phyloP scores from a whole-genome alignment of 805 yeast genomes.

The Pichia cephalocereana region DNA sequence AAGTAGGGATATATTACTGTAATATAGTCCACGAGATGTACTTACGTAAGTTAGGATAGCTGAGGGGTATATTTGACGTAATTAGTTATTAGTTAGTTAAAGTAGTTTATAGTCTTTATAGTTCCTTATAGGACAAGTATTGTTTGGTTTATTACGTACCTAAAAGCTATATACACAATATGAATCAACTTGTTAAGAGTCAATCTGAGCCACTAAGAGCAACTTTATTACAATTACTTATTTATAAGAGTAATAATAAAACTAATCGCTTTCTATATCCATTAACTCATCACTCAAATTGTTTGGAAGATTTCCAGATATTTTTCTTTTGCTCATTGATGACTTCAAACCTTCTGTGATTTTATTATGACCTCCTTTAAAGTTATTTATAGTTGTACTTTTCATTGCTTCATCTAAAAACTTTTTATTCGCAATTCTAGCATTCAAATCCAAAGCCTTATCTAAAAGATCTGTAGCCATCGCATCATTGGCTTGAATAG shows the following conservation, averaged over 20 bases:
- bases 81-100: no score
- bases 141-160: no score
- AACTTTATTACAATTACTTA: no score
- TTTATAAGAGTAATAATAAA: no score
- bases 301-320: background rate
- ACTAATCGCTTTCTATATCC: conserved; percentile 51
- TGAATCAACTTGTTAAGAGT: no score
- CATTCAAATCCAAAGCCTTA: conserved; percentile 64
- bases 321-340: background rate
- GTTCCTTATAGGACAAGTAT: background rate
- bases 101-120: no score
- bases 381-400: background rate
- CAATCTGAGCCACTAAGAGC: no score
- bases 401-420: conserved; percentile 3
- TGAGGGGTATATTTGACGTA: no score
- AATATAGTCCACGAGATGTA: no score
- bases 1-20: no score
- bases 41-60: no score
- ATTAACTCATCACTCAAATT: conserved; percentile 27
- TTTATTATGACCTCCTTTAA: background rate
- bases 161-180: no score
- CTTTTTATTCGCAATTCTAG: conserved; percentile 19
- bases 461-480: conserved; percentile 74
- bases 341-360: background rate
- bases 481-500: conserved; percentile 70